Evolutionary conservation across 2,329 filamentous ascomycete species (phyloP), one percentile per base, ranked within the genome.

Genomic region (Cladosporium sp.): DNA sequence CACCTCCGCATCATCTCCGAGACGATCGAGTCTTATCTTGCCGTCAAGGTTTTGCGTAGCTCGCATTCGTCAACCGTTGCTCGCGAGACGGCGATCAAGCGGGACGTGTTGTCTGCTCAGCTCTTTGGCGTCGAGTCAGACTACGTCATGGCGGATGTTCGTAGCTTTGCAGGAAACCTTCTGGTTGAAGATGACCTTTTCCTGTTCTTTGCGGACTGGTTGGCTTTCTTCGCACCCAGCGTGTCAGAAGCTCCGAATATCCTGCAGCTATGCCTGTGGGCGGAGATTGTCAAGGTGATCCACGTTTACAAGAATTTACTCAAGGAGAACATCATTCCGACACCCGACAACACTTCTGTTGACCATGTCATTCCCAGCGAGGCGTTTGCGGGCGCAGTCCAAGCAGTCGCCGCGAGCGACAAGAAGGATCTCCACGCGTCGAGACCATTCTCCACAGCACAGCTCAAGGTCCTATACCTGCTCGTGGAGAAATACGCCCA

Each of bases 1-100:
- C 90, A 97, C 66, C 77, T 98, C 28, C 87, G 91, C 45, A 85
- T 97, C 28, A 75, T 97, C 19, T 85, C 89, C 1, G 93, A 96
- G 72, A 97, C 91, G 1, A 86, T 88, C 1, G 82, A 86, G 31
- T 91, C 91, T 0, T 97, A 93, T 68, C 80, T 91, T 51, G 81
- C 89, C 1, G 77, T 95, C 54, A 87, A 89, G 1, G 82, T 83
- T 4, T 77, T 92, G 40, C 78, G 82, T 46, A 76, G 79, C 16
- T 9, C 48, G 7, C 40, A 37, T 28, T 40, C 31, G 32, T 43
- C 43, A 31, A 31, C 31, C 7, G 48, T 50, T 16, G 40, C 48
- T 31, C 48, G 48, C 3, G 48, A 50, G 40, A 75, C 74, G 3
- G 52, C 41, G 33, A 28, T 51, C 43, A 60, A 58, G 54, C 56